A percentile compares a stretch with the other conserved stretches of the same genome.
phyloP scores from a whole-genome alignment of 1,284 basidiomycete species.

The Xerocomus minutiporus region DNA sequence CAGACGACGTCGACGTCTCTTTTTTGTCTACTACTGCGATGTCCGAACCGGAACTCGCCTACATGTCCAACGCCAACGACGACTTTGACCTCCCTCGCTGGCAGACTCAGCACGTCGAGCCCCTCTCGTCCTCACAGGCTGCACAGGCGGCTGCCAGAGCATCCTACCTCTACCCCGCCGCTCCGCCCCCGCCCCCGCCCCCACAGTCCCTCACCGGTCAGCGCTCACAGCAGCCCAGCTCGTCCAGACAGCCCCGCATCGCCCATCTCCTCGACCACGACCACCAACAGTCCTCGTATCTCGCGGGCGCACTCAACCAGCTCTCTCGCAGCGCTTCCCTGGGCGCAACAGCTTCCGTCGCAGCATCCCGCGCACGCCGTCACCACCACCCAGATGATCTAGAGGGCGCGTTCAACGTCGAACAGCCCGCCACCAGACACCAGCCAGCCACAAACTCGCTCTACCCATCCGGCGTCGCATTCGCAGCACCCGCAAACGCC shows the following conservation, averaged over 20 bases:
- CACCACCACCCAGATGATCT: slow-evolving; percentile 66
- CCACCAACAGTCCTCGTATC: slow-evolving; percentile 47
- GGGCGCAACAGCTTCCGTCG: slow-evolving; percentile 43
- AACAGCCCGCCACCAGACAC: slow-evolving; percentile 41
- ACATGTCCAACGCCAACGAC: slow-evolving; percentile 52
- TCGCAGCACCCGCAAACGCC: slow-evolving; percentile 35
- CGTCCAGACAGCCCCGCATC: slow-evolving; percentile 54
- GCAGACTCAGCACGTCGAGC: slow-evolving; percentile 64
- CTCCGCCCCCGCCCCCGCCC: slow-evolving; percentile 40
- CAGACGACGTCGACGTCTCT: slow-evolving; percentile 21
- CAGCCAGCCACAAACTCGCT: slow-evolving; percentile 40
- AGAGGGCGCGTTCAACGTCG: slow-evolving; percentile 60
- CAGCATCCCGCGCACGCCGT: slow-evolving; percentile 45
- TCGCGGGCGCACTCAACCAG: slow-evolving; percentile 46
- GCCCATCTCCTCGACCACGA: slow-evolving; percentile 64
- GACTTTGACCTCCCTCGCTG: slow-evolving; percentile 77
- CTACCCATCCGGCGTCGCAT: slow-evolving; percentile 56
- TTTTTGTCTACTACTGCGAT: slow-evolving; percentile 26
- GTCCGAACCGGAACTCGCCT: slow-evolving; percentile 52
- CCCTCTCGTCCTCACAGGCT: slow-evolving; percentile 58
- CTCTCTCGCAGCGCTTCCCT: slow-evolving; percentile 65
- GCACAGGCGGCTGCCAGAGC: slow-evolving; percentile 52
- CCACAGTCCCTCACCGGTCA: slow-evolving; percentile 29
- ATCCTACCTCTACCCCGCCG: slow-evolving; percentile 40
- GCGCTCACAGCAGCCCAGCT: slow-evolving; percentile 30